A percentile compares a stretch with the other conserved stretches of the same genome.
Evolutionary conservation across 345 rosid species (phyloP).

Genomic region (Populus simonii): DNA sequence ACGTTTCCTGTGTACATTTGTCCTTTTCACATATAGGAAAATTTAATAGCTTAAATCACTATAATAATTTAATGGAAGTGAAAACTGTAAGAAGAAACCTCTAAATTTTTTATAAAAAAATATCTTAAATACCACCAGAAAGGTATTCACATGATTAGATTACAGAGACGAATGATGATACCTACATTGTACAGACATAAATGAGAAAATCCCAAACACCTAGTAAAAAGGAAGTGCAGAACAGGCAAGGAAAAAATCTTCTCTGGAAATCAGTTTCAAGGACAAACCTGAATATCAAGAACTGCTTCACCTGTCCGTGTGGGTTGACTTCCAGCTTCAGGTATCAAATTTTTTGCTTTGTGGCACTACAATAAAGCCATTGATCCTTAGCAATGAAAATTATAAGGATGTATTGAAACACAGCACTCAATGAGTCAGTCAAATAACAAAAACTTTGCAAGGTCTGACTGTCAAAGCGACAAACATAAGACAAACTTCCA

Average conservation of each 20-base stretch:
- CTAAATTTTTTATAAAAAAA: neutral
- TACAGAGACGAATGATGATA: neutral
- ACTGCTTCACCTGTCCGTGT: conserved; percentile 98
- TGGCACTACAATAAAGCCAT: conserved; percentile 71
- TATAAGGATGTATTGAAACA: conserved; percentile 22
- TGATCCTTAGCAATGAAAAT: conserved; percentile 32
- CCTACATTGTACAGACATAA: neutral
- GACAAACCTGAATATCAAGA: conserved; percentile 87
- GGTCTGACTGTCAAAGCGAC: conserved; percentile 4
- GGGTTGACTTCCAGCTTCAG: conserved; percentile 99
- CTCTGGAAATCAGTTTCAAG: conserved; percentile 18
- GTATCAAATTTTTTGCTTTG: conserved; percentile 96
- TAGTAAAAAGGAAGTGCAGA: neutral
- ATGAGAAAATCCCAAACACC: neutral
- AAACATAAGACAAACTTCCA: conserved; percentile 18
- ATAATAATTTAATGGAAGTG: neutral
- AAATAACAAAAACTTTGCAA: conserved; percentile 9
- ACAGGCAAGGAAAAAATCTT: neutral
- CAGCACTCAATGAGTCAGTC: conserved; percentile 15
- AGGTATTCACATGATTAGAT: neutral
- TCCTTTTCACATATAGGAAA: neutral
- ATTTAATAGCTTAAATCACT: neutral
- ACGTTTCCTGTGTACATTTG: neutral
- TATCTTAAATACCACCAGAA: neutral
- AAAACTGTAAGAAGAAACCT: neutral